Evolutionary conservation across 2,329 filamentous ascomycete species (phyloP).

Genomic region (Calonectria montana): DNA sequence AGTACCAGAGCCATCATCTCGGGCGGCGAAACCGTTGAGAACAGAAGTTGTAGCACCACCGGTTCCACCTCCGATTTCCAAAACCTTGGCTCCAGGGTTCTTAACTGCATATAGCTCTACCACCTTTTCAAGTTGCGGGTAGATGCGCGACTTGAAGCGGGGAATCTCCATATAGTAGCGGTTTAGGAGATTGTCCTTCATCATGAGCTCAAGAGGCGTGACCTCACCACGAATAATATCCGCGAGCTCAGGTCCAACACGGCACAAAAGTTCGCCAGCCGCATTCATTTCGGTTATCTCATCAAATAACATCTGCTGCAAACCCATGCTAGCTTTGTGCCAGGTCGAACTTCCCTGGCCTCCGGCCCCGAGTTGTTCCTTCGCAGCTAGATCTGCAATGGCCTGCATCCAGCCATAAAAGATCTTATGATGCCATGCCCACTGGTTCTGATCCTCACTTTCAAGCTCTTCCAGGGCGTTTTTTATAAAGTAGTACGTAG

Average conservation of each 20-base stretch:
- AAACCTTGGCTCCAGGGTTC: neutral
- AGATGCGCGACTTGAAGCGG: neutral
- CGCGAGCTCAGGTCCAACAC: neutral
- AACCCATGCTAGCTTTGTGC: neutral
- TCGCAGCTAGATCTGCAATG: neutral
- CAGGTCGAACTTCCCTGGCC: neutral
- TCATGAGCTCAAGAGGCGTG: neutral
- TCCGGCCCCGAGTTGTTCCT: neutral
- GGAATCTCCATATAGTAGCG: neutral
- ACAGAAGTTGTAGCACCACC: neutral
- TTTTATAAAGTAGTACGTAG: neutral
- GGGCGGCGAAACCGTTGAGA: neutral
- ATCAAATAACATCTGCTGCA: neutral
- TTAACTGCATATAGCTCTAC: neutral
- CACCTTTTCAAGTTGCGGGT: neutral
- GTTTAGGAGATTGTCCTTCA: neutral
- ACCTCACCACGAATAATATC: neutral
- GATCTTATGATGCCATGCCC: neutral
- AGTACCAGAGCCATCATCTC: neutral
- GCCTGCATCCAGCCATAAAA: neutral
- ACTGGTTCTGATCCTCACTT: neutral
- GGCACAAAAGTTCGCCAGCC: neutral
- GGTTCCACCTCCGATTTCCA: neutral
- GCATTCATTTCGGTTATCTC: neutral
- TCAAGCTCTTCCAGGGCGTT: neutral